Evolutionary conservation across 2,329 filamentous ascomycete species (phyloP).

Genomic region (Aspergillus hortae): DNA sequence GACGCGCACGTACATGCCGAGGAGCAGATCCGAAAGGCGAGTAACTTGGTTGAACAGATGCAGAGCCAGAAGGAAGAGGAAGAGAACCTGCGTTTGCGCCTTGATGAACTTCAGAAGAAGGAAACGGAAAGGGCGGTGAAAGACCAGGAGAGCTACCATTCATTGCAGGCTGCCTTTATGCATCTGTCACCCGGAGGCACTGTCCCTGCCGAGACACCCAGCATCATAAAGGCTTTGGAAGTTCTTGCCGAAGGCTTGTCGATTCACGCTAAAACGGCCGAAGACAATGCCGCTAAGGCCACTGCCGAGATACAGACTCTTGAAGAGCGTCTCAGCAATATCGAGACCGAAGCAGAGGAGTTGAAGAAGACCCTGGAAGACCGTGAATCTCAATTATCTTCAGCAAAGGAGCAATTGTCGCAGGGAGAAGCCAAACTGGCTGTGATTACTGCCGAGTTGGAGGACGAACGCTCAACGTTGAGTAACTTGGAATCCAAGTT

Average conservation of each 20-base stretch:
- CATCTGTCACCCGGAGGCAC: constrained; percentile 55
- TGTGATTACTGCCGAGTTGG: constrained; percentile 51
- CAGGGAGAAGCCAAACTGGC: constrained; percentile 46
- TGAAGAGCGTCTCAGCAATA: constrained; percentile 51
- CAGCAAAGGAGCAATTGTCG: constrained; percentile 54
- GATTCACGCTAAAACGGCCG: constrained; percentile 57
- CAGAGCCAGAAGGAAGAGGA: constrained; percentile 53
- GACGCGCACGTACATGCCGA: constrained; percentile 49
- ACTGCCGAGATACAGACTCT: constrained; percentile 62
- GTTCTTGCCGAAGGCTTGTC: constrained; percentile 57
- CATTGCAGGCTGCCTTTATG: constrained; percentile 57
- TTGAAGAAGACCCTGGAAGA: constrained; percentile 51
- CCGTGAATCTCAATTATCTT: constrained; percentile 51
- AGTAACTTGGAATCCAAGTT: constrained; percentile 66
- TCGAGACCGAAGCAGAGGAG: constrained; percentile 57
- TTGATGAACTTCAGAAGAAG: constrained; percentile 50
- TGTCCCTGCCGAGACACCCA: constrained; percentile 54
- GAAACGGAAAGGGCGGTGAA: constrained; percentile 51
- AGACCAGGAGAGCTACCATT: constrained; percentile 50
- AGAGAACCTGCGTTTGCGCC: constrained; percentile 30
- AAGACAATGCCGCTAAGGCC: constrained; percentile 58
- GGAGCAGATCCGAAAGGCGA: constrained; percentile 39
- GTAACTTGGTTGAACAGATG: constrained; percentile 55
- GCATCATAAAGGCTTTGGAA: constrained; percentile 59
- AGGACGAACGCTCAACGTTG: constrained; percentile 67